phyloP scores from a whole-genome alignment of 1,284 basidiomycete genomes.

The Grifola frondosa region DNA sequence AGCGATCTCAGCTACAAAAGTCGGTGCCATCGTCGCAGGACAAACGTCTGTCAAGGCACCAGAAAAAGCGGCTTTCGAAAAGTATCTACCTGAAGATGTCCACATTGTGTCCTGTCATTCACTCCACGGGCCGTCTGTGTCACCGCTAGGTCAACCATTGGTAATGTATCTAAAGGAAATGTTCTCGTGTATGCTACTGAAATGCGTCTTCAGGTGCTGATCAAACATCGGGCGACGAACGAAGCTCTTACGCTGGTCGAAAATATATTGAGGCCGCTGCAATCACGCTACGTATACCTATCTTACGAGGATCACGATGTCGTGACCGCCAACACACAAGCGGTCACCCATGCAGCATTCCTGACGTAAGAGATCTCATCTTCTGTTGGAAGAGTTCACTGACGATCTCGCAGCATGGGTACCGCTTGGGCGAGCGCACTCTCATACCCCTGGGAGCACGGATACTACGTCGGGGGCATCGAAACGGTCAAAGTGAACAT shows the following conservation, averaged over 20 bases:
- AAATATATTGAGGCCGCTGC: constrained; percentile 79
- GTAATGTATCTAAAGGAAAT: constrained; percentile 50
- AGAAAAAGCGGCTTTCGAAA: constrained; percentile 89
- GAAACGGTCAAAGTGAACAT: constrained; percentile 99
- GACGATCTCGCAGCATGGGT: constrained; percentile 74
- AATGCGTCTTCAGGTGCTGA: constrained; percentile 66
- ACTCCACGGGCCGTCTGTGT: constrained; percentile 91
- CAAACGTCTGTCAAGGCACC: constrained; percentile 98
- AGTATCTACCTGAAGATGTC: constrained; percentile 82
- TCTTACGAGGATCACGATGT: constrained; percentile 95
- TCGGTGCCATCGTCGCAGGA: constrained; percentile 89
- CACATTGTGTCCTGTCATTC: constrained; percentile 94
- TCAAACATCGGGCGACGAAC: constrained; percentile 82
- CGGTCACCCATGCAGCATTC: constrained; percentile 97
- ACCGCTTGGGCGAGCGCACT: constrained; percentile 86
- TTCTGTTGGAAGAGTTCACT: background rate
- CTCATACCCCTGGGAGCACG: constrained; percentile 94
- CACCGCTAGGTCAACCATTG: constrained; percentile 89
- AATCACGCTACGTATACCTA: constrained; percentile 87
- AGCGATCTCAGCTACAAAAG: constrained; percentile 84
- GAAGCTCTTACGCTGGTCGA: constrained; percentile 80
- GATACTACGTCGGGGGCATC: constrained; percentile 94
- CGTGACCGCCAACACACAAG: constrained; percentile 97
- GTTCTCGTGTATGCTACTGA: constrained; percentile 1
- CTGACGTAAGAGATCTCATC: constrained; percentile 61